These are phyloP conservation scores for Wallacemonas sp. DNA, from an alignment of 208 protist genomes.

Conservation along the genomic window DNA sequence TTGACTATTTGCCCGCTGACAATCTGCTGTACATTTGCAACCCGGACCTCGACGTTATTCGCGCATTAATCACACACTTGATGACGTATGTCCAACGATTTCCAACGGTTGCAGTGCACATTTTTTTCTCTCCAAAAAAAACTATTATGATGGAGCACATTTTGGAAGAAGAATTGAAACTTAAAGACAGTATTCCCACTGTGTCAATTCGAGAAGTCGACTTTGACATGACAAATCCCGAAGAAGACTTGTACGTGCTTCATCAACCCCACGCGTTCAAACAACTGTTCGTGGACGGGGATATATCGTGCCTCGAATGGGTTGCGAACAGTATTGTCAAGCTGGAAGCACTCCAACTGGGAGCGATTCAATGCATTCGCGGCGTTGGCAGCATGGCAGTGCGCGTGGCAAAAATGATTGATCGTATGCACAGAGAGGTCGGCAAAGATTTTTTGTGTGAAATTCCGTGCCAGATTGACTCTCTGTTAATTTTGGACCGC, in stretches of 20 bases:
- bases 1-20: slow-evolving; percentile 46
- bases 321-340: slow-evolving; percentile 83
- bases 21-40: slow-evolving; percentile 42
- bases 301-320: slow-evolving; percentile 64
- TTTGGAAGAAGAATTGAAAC: slow-evolving; percentile 69
- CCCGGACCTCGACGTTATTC: slow-evolving; percentile 43
- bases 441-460: slow-evolving; percentile 53
- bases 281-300: slow-evolving; percentile 70
- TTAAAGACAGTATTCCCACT: slow-evolving; percentile 47
- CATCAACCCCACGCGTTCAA: slow-evolving; percentile 66
- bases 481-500: slow-evolving; percentile 80
- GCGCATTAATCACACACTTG: slow-evolving; percentile 49
- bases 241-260: slow-evolving; percentile 78
- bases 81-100: slow-evolving; percentile 57
- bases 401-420: slow-evolving; percentile 66
- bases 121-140: slow-evolving; percentile 76
- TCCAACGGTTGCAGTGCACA: slow-evolving; percentile 35
- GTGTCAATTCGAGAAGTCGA: slow-evolving; percentile 70
- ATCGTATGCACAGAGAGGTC: slow-evolving; percentile 71
- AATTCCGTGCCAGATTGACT: slow-evolving; percentile 61
- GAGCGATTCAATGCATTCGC: slow-evolving; percentile 51
- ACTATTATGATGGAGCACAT: slow-evolving; percentile 75
- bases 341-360: slow-evolving; percentile 73
- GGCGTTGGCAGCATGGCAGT: slow-evolving; percentile 60
- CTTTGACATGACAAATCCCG: slow-evolving; percentile 76